Conservation (phyloP, 257 asterid genomes). For the Handroanthus guayacan region DNA sequence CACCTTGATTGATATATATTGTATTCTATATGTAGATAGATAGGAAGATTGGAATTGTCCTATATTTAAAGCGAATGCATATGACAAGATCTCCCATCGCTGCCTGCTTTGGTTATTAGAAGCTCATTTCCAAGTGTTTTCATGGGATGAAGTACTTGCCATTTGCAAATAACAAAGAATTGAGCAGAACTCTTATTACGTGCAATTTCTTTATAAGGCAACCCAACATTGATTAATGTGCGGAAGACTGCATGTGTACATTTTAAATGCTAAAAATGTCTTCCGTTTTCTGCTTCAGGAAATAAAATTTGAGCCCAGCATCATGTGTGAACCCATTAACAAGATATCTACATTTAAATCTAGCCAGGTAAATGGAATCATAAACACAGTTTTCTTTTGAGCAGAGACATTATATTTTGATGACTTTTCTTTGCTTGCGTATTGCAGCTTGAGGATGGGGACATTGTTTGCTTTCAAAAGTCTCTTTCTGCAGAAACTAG, state of each 20-base stretch:
- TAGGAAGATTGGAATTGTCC: not conserved
- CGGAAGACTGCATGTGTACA: not conserved
- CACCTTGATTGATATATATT: not conserved
- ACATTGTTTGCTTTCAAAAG: slow-evolving; percentile 48
- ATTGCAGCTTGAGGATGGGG: slow-evolving; percentile 50
- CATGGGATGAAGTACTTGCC: not conserved
- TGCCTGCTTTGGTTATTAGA: not conserved
- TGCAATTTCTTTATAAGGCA: slow-evolving; percentile 18
- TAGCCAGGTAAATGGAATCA: slow-evolving; percentile 42
- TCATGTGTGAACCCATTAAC: slow-evolving; percentile 47
- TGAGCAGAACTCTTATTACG: not conserved
- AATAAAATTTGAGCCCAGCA: slow-evolving; percentile 41
- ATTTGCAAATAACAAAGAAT: not conserved
- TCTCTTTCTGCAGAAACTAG: slow-evolving; percentile 29
- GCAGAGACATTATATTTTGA: slow-evolving; percentile 1
- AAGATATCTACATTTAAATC: slow-evolving; percentile 35
- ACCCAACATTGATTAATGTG: not conserved
- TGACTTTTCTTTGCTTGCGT: slow-evolving; percentile 7
- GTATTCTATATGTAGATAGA: not conserved
- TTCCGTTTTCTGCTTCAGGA: slow-evolving; percentile 35
- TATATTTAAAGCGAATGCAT: not conserved
- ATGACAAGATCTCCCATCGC: not conserved
- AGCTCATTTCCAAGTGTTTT: not conserved
- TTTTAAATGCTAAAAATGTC: not conserved
- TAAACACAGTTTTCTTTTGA: not conserved